These are phyloP conservation scores for Eimeria acervulina DNA, from an alignment of 169 alveolate species.

Conservation along the genomic window DNA sequence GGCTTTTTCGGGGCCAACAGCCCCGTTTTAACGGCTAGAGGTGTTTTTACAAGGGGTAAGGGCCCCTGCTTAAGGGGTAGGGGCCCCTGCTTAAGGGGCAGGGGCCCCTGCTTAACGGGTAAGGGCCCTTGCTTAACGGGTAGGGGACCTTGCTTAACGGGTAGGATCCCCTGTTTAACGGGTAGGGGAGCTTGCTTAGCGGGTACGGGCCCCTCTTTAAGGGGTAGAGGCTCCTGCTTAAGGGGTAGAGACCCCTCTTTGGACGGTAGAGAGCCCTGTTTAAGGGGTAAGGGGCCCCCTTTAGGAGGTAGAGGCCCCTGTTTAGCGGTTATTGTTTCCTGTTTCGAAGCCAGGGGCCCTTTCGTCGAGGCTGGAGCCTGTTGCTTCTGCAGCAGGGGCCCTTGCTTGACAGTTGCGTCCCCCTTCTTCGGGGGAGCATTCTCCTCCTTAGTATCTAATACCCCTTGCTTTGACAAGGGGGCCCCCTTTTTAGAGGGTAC, in stretches of 20 bases:
- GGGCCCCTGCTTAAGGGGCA: not conserved
- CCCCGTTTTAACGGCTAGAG: not conserved
- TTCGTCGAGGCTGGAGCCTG: not conserved
- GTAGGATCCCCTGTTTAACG: not conserved
- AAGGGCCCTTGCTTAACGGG: not conserved
- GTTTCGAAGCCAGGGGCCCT: not conserved
- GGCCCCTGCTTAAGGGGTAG: not conserved
- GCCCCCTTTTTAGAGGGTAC: not conserved
- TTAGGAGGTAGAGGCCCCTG: not conserved
- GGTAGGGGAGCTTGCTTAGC: not conserved
- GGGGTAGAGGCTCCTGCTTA: not conserved
- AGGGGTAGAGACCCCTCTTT: not conserved
- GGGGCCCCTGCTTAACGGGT: not conserved
- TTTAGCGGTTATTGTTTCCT: not conserved
- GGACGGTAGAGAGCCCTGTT: not conserved
- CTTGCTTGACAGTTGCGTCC: not conserved
- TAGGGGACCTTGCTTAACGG: not conserved
- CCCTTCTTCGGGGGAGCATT: not conserved
- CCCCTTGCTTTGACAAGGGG: not conserved
- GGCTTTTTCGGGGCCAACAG: not conserved
- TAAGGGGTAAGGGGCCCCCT: not conserved
- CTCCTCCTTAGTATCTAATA: not conserved
- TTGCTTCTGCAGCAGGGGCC: not conserved
- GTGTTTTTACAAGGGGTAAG: not conserved
- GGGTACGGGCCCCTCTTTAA: slow-evolving; percentile 16